Conservation (phyloP, 176 grass and related monocot genomes). For the Carex scoparia region DNA sequence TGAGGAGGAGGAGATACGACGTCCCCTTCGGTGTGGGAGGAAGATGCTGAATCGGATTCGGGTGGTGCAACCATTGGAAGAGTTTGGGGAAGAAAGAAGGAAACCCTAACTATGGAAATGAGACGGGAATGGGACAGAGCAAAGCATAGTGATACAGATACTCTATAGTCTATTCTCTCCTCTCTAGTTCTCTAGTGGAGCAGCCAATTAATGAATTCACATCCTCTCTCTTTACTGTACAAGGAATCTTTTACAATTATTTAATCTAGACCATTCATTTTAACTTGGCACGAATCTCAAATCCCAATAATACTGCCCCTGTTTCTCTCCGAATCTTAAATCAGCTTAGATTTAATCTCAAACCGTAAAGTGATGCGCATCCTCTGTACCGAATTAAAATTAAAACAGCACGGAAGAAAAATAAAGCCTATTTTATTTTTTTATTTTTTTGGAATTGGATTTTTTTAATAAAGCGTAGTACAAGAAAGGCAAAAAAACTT, state of each 20-base stretch:
- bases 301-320: too few relatives aligned
- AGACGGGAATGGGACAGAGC: not conserved
- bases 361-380: too few relatives aligned
- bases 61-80: not conserved
- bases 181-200: not conserved
- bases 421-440: not conserved
- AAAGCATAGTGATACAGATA: not conserved
- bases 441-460: not conserved
- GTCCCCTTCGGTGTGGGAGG: not conserved
- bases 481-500: too few relatives aligned
- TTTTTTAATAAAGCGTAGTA: not conserved
- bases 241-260: too few relatives aligned
- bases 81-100: not conserved
- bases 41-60: not conserved
- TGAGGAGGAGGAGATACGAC: not conserved
- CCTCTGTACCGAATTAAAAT: not conserved
- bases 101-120: conserved; percentile 27
- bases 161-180: too few relatives aligned
- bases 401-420: not conserved
- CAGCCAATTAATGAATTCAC: not conserved
- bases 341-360: too few relatives aligned
- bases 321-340: too few relatives aligned
- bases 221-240: too few relatives aligned
- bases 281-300: too few relatives aligned
- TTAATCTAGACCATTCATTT: too few relatives aligned